Percentiles rank a stretch among this genome's conserved stretches.
These are phyloP conservation scores for Hymenoscyphus infarciens DNA, from an alignment of 2,329 filamentous ascomycete species.

Conservation along the genomic window DNA sequence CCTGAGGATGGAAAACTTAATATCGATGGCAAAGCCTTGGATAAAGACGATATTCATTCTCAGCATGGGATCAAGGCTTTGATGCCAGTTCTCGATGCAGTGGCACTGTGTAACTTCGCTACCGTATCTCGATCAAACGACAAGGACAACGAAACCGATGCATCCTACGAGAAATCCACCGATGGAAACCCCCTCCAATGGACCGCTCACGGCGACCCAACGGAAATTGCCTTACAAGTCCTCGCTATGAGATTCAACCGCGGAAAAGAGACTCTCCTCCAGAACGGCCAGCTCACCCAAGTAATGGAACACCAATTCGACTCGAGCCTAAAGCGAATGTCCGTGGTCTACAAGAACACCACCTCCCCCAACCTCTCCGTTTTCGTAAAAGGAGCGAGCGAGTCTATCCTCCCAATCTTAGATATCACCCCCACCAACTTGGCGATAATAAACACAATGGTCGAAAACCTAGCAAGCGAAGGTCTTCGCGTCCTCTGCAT, in stretches of 20 bases:
- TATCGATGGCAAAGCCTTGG: constrained; percentile 42
- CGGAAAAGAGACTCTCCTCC: constrained; percentile 47
- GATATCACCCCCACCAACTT: constrained; percentile 45
- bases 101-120: constrained; percentile 60
- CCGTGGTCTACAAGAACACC: constrained; percentile 57
- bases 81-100: constrained; percentile 41
- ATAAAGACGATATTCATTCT: constrained; percentile 28
- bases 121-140: constrained; percentile 34
- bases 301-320: constrained; percentile 70
- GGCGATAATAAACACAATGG: constrained; percentile 44
- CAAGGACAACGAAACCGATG: constrained; percentile 17
- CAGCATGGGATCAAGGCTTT: constrained; percentile 36
- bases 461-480: constrained; percentile 55
- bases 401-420: constrained; percentile 52
- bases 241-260: constrained; percentile 66
- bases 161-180: background rate
- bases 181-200: constrained; percentile 36
- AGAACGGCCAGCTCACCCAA: constrained; percentile 44
- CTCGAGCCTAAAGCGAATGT: constrained; percentile 72
- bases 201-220: constrained; percentile 63
- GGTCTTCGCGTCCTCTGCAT: constrained; percentile 68
- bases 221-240: constrained; percentile 71
- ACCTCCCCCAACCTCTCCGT: constrained; percentile 40
- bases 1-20: constrained; percentile 53
- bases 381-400: constrained; percentile 57